phyloP scores from a whole-genome alignment of 257 asterid species.

The Agastache rugosa region DNA sequence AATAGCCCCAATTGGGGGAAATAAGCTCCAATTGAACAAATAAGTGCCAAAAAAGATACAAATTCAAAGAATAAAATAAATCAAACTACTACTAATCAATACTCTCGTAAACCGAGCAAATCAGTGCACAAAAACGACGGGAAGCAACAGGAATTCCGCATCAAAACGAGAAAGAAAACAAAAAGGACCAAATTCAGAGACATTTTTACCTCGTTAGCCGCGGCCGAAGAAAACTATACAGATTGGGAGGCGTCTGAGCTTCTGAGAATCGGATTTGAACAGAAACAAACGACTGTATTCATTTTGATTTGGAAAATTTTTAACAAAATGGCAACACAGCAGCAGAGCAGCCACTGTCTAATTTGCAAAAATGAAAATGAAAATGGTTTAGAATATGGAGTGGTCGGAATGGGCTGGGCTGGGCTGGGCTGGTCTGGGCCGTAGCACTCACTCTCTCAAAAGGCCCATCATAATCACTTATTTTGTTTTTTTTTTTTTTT shows the following conservation, averaged over 20 bases:
- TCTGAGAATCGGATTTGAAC: neutral
- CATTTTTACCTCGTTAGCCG: neutral
- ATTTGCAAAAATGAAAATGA: too few relatives aligned
- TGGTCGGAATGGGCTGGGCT: too few relatives aligned
- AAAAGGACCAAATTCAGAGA: neutral
- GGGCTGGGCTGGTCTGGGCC: too few relatives aligned
- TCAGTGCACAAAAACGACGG: neutral
- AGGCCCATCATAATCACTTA: too few relatives aligned
- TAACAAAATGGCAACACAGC: neutral
- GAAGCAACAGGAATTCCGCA: neutral
- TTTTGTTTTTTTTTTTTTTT: too few relatives aligned
- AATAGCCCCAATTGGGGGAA: neutral
- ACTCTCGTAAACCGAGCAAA: neutral
- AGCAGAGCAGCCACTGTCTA: too few relatives aligned
- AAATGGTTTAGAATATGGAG: too few relatives aligned
- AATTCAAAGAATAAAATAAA: neutral
- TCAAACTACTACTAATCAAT: neutral
- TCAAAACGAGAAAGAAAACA: neutral
- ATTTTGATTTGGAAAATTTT: neutral
- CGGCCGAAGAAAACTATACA: neutral
- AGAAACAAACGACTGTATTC: neutral
- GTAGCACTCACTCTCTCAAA: too few relatives aligned
- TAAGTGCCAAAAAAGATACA: too few relatives aligned
- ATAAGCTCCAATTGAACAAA: neutral
- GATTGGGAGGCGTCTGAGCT: neutral